These are phyloP conservation scores for Crataegus laevigata DNA, from an alignment of 306 rosid genomes.

Conservation along the genomic window DNA sequence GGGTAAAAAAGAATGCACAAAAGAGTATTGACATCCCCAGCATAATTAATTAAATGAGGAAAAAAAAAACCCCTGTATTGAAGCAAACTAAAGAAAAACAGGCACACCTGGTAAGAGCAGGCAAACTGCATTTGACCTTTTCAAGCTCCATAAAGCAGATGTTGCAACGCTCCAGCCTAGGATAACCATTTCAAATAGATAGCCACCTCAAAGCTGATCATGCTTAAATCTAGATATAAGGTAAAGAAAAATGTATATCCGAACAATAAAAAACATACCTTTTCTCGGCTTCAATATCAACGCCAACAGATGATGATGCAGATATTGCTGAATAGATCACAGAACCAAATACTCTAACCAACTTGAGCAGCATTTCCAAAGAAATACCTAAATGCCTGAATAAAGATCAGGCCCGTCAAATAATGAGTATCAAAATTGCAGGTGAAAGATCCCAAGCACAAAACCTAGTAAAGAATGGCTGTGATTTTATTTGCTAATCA, in stretches of 20 bases:
- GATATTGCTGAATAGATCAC: conserved; percentile 78
- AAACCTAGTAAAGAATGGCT: background rate
- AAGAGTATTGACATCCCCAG: conserved; percentile 21
- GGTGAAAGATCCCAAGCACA: background rate
- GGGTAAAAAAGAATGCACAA: conserved; percentile 12
- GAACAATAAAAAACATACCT: conserved; percentile 41
- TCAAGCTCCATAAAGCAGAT: conserved; percentile 88
- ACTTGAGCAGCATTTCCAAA: conserved; percentile 83
- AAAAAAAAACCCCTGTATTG: background rate
- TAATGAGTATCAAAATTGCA: background rate
- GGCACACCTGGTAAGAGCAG: conserved; percentile 74
- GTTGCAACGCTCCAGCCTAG: conserved; percentile 92
- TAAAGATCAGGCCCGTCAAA: conserved; percentile 19
- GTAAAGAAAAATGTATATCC: background rate
- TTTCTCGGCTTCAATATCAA: conserved; percentile 92
- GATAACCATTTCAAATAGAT: conserved; percentile 13
- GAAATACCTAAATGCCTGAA: conserved; percentile 68
- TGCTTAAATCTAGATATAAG: background rate
- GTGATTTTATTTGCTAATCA: background rate
- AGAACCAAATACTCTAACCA: conserved; percentile 78
- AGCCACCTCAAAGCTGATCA: background rate
- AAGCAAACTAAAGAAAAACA: background rate
- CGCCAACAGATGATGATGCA: conserved; percentile 76
- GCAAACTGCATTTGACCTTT: conserved; percentile 61
- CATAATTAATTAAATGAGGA: background rate